Base-by-base conservation (phyloP, 768 basidiomycete species). In the Sistotremastrum suecicum region DNA sequence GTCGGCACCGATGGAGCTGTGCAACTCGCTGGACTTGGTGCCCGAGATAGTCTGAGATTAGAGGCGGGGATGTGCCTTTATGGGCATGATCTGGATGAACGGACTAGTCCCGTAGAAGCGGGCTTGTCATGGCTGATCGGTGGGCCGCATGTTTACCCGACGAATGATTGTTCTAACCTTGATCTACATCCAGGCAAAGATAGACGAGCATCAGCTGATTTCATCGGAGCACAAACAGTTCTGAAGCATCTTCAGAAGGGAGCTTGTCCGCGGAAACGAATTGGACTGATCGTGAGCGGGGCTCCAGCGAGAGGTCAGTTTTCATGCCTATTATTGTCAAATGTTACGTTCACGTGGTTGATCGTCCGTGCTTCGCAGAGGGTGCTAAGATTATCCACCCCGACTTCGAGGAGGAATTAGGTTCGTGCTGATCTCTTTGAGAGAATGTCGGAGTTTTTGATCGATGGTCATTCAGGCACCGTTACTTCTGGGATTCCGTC, bases 11-110 rank as follows among this genome's bases (percentile, higher is more conserved):
- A 76, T 37, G 63, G 70, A 3, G 71, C 79, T 2, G 85, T 95
- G 2, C 79, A 86, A 59, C 70, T 95, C 4, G 80, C 84, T 0
- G 94, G 95, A 9, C 75, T 99, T 3, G 94, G 88, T 30, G 88
- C 92, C 3, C 74, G 95, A 35, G 95, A 98, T 59, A 88, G 83
- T 51, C 66, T 99, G n/a, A 76, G 94, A 28, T 68, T 98, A 37
- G 95, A 98, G 63, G 94, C 94, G 0, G 94, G 94, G 7, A 82
- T 98, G 79, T 98, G 94, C 61, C 67, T 99, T 33, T 95, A 98
- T 57, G 95, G 95, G 0, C 80, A 88, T 53, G 94, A 98, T 55
- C 66, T 98, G 10, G 83, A 92, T 59, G 92, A 98, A 62, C 67
- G 67, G 39, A 87, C 82, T 2, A 78, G 77, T 1, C 88, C 90